Evolutionary conservation across 768 basidiomycete genomes (phyloP), one percentile per base, ranked within the genome.

Genomic region (Lanmaoa pseudosensibilis): DNA sequence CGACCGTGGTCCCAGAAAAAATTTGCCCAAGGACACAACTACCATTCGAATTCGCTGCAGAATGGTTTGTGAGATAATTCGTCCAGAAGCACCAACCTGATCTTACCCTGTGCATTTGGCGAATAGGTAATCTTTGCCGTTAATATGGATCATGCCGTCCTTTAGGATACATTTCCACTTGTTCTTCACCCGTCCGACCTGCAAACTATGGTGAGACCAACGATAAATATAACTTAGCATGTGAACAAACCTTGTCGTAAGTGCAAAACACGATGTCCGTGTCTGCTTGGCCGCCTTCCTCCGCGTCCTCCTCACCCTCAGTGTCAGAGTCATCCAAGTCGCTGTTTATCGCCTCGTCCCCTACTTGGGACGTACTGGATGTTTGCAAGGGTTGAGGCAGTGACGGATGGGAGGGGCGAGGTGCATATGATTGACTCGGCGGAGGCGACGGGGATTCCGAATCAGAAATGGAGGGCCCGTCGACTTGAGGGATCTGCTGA

Each of bases 111-210:
- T 94, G 75, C 96, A 98, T 73, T 97, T 96, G 51, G 91, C 84
- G 69, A 99, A 99, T 16, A 99, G 82, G 75, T 98, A 99, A 67
- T 99, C 97, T 66, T 91, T 93, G 32, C 96, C 96, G 61, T 97
- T 97, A 63, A 97, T 84, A 64, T 94, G 92, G 60, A 98, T 91
- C 87, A 98, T 93, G 4, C 97, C 97, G 62, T 98, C 97, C 74
- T 97, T 97, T 50, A 99, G 81, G 23, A 92, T 86, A 57, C 94
- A 95, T 79, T 98, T 99, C 97, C 97, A 99, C 77, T 98, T 99
- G 77, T 97, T 98, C 77, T 98, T 99, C 25, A 98, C 96, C n/a
- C 97, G 83, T 43, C 95, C 94, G 36, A 98, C 96, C 95, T 98
- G 62, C 19, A 41, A 5, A 23, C 38, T 13, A 38, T 27, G 18